These are phyloP conservation scores for Xerocomus tenax DNA, from an alignment of 1,284 basidiomycete genomes.

Conservation along the genomic window DNA sequence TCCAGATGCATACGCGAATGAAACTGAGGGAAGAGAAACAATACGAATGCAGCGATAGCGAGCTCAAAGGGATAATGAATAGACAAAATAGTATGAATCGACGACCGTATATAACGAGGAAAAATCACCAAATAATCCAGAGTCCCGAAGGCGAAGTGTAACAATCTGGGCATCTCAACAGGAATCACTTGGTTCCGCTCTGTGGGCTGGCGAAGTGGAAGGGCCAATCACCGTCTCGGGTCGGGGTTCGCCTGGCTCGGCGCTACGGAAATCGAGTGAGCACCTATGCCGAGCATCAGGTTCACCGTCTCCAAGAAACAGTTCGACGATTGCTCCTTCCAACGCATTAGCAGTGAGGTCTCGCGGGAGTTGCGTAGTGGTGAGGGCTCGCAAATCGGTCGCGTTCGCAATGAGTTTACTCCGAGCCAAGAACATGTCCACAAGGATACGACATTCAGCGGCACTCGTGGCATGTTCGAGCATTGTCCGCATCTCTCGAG, in stretches of 20 bases:
- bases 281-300: neutral
- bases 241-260: constrained; percentile 4
- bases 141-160: neutral
- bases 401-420: constrained; percentile 35
- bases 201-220: neutral
- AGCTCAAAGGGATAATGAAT: constrained; percentile 12
- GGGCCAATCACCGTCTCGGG: neutral
- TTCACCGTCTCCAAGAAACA: constrained; percentile 40
- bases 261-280: neutral
- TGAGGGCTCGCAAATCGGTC: constrained; percentile 4
- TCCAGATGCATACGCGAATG: constrained; percentile 15
- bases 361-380: constrained; percentile 4
- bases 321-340: constrained; percentile 41
- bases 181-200: constrained; percentile 5
- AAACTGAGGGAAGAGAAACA: constrained; percentile 12
- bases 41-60: constrained; percentile 14
- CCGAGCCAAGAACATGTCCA: constrained; percentile 71
- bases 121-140: constrained; percentile 6
- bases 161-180: constrained; percentile 14
- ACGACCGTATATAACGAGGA: constrained; percentile 9
- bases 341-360: constrained; percentile 10
- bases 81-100: constrained; percentile 15
- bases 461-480: constrained; percentile 65
- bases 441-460: constrained; percentile 75
- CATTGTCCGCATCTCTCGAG: constrained; percentile 60